Evolutionary conservation across 352 stramenopile genomes (phyloP), one percentile per base, ranked within the genome.

Genomic region (Globisporangium carolinianum): DNA sequence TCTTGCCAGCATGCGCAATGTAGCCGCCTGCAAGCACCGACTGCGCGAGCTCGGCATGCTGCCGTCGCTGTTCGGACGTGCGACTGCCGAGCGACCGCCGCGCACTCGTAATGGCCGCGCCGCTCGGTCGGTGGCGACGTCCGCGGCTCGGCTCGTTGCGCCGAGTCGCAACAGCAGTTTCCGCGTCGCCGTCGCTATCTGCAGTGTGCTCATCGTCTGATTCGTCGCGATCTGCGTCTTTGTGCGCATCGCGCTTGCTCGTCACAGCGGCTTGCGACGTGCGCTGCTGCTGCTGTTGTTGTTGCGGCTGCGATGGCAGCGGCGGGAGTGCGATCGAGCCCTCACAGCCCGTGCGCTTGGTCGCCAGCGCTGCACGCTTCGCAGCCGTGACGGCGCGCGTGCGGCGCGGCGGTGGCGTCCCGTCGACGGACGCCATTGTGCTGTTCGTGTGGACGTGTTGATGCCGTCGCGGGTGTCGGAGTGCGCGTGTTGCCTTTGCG

Each of bases 1-100:
- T 77, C n/a, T 48, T 50, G 8, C 72, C 63, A 8, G 70, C 61
- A 1, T 53, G n/a, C n/a, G 68, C 39, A 36, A 83, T 58, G 39
- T 68, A 76, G 43, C 60, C 50, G 5, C 51, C 64, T 6, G 54
- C 52, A 9, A 66, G 42, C 24, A 61, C 55, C n/a, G n/a, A 41
- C 7, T n/a, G 42, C 53, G 12, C 17, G 15, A 55, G 37, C 7
- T 35, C 41, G 24, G 47, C 47, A 38, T 57, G 53, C 42, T 60
- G 53, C 7, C 55, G 9, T 45, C 7, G 12, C 14, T 60, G 18
- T n/a, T 65, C 53, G 24, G 6, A 14, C 24, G 58, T 24, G n/a
- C 45, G 36, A 15, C 52, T 59, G 4, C 45, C 54, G 35, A 59
- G 6, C 3, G 54, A 59, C 12, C 24, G 24, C 18, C 53, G 54